Conservation (phyloP, 148 eudicot genomes). For the Vaccinium corymbosum region DNA sequence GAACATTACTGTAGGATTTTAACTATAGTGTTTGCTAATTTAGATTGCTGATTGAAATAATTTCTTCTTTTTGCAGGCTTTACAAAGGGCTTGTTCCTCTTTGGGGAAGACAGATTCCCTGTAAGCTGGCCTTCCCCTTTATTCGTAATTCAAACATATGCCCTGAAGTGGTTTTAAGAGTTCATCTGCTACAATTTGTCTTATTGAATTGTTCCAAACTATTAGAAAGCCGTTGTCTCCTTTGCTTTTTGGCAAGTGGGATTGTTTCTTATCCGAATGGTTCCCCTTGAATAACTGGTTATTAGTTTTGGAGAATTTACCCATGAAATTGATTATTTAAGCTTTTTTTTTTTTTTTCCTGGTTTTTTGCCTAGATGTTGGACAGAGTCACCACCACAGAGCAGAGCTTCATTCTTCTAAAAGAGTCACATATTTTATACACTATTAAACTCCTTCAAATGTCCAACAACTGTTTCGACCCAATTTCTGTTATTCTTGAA, state of each 20-base stretch:
- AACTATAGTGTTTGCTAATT: background rate
- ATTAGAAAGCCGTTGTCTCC: background rate
- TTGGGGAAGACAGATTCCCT: conserved; percentile 47
- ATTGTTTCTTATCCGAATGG: background rate
- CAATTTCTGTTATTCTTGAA: background rate
- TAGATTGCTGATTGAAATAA: background rate
- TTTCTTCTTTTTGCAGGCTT: conserved; percentile 25
- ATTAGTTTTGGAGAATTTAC: background rate
- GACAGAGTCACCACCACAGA: background rate
- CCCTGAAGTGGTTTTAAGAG: background rate
- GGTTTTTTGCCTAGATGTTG: background rate
- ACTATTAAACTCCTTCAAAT: background rate
- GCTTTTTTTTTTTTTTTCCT: too few species aligned
- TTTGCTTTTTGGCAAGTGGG: background rate
- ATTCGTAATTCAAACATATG: background rate
- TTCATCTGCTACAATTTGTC: background rate
- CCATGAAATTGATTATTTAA: background rate
- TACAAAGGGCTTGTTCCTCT: conserved; percentile 42
- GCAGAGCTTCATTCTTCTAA: background rate
- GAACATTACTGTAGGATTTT: background rate
- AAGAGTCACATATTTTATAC: background rate
- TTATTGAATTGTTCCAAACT: background rate
- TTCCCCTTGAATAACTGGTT: background rate
- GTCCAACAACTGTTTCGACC: background rate
- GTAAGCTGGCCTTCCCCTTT: conserved; percentile 17